phyloP scores from a whole-genome alignment of 352 stramenopile genomes.

The Ophiocytium majus region DNA sequence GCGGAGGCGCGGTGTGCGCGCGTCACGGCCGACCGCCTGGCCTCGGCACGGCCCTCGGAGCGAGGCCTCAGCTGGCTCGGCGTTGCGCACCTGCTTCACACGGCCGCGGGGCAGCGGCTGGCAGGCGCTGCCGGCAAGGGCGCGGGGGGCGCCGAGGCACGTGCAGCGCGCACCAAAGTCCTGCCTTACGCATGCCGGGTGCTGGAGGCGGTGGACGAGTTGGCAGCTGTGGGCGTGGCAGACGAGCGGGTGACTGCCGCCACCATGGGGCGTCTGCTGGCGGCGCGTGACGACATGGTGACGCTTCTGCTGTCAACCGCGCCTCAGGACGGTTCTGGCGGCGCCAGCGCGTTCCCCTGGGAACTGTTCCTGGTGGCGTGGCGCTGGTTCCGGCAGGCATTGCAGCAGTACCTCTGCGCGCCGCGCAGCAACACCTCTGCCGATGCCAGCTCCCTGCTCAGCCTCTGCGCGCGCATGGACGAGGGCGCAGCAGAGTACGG shows the following conservation, averaged over 20 bases:
- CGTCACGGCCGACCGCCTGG: not conserved
- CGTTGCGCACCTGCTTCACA: not conserved
- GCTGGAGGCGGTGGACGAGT: not conserved
- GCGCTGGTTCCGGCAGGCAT: conserved; percentile 13
- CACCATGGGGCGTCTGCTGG: not conserved
- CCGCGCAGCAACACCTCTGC: not conserved
- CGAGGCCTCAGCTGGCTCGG: conserved; percentile 10
- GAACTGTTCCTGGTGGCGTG: conserved; percentile 41
- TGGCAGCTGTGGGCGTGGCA: not conserved
- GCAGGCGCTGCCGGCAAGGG: not conserved
- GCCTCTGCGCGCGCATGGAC: conserved; percentile 9
- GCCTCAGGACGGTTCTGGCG: not conserved
- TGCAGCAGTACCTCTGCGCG: not conserved
- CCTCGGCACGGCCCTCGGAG: not conserved
- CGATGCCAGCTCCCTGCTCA: not conserved
- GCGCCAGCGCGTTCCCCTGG: conserved; percentile 25
- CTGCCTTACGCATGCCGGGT: not conserved
- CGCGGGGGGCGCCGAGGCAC: not conserved
- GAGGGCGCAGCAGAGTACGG: conserved; percentile 31
- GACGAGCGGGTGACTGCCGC: not conserved
- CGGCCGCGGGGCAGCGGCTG: not conserved
- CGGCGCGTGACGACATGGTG: not conserved
- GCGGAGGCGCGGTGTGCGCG: not conserved
- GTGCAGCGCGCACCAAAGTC: not conserved
- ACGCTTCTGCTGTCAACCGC: conserved; percentile 11